phyloP scores from a whole-genome alignment of 2,329 filamentous ascomycete genomes.

The Talaromyces atroroseus region DNA sequence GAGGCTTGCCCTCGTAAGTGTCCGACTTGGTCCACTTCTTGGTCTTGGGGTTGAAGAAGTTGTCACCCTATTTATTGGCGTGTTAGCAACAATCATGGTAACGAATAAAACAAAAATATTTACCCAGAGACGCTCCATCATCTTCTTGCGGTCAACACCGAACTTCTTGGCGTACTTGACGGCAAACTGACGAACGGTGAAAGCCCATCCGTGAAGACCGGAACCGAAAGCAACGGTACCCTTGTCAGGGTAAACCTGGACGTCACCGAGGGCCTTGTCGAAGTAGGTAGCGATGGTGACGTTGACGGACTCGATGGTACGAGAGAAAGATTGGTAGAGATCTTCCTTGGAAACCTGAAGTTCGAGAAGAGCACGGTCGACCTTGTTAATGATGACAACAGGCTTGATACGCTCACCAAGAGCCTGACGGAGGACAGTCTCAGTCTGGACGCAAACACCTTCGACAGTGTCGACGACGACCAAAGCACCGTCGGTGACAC shows the following conservation, averaged over 20 bases:
- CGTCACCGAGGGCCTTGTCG: conserved; percentile 93
- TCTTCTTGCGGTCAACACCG: conserved; percentile 99
- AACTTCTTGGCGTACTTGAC: conserved; percentile 98
- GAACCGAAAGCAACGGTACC: conserved; percentile 98
- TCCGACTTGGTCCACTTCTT: conserved; percentile 98
- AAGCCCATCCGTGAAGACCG: conserved; percentile 99
- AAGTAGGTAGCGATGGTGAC: conserved; percentile 99
- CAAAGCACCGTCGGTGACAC: conserved; percentile 99
- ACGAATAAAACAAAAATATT: conserved; percentile 26
- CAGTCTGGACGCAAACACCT: conserved; percentile 99
- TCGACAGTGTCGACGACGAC: conserved; percentile 99
- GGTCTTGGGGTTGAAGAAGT: conserved; percentile 99
- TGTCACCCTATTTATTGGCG: conserved; percentile 64
- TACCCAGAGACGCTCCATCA: conserved; percentile 98
- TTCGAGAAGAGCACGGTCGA: conserved; percentile 98
- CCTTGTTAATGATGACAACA: conserved; percentile 99
- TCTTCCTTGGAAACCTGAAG: conserved; percentile 98
- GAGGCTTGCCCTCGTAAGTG: conserved; percentile 75
- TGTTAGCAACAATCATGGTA: conserved; percentile 5
- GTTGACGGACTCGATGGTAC: conserved; percentile 99
- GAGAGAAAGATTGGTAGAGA: conserved; percentile 98
- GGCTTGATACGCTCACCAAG: conserved; percentile 99
- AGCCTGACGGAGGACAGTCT: conserved; percentile 98
- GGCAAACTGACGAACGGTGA: conserved; percentile 98
- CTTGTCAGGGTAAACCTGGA: conserved; percentile 96